A percentile compares a stretch with the other conserved stretches of the same genome.
Evolutionary conservation across 345 rosid species (phyloP).

Genomic region (Rhizophora mangle): DNA sequence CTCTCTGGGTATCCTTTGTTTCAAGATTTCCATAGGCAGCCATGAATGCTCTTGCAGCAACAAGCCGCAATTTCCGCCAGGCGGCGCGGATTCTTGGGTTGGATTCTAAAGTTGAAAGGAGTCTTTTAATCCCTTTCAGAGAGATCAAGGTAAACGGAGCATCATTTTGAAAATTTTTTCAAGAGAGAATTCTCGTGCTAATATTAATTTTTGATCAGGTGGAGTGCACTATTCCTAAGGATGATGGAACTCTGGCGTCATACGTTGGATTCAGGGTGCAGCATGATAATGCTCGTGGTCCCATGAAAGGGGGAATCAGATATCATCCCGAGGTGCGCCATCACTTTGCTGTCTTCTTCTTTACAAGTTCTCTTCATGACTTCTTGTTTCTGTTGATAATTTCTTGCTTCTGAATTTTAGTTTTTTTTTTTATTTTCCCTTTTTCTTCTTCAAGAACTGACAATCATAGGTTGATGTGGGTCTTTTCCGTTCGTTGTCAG

Average conservation of each 20-base stretch:
- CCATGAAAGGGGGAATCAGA: constrained; percentile 99
- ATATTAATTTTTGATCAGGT: constrained; percentile 45
- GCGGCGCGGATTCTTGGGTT: constrained; percentile 86
- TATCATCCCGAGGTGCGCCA: constrained; percentile 86
- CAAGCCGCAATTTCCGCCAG: constrained; percentile 88
- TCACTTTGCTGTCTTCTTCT: background rate
- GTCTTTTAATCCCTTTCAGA: constrained; percentile 93
- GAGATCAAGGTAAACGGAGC: constrained; percentile 72
- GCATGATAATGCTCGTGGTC: constrained; percentile 98
- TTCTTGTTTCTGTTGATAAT: background rate
- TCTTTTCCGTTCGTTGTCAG: too few species aligned
- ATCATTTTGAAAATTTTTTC: background rate
- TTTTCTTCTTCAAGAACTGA: too few species aligned
- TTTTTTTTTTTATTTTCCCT: too few species aligned
- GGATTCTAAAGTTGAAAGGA: constrained; percentile 83
- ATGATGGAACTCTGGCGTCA: constrained; percentile 84
- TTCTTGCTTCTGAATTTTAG: background rate
- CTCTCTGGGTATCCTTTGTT: background rate
- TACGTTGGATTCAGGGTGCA: constrained; percentile 96
- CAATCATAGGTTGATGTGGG: too few species aligned
- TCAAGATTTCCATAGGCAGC: constrained; percentile 9
- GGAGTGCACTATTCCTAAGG: constrained; percentile 96
- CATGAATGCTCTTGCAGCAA: constrained; percentile 94
- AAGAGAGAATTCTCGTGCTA: background rate
- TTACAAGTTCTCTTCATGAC: background rate